phyloP scores from a whole-genome alignment of 1,139 yeast genomes.

The Suhomyces terraborum region DNA sequence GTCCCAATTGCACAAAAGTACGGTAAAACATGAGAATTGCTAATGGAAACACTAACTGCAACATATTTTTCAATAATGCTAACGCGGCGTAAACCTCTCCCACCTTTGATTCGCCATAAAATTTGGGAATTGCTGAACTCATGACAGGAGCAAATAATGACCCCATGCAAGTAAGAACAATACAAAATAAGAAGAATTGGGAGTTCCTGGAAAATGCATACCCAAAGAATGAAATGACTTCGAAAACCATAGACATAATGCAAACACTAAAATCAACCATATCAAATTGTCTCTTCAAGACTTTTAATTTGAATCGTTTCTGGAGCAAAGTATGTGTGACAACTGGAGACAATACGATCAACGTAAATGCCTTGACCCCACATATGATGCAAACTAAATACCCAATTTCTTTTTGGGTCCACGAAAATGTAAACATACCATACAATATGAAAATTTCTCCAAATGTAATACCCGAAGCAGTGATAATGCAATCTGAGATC shows the following conservation, averaged over 20 bases:
- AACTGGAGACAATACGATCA: conserved; percentile 39
- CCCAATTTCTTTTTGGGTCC: conserved; percentile 64
- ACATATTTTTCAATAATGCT: conserved; percentile 45
- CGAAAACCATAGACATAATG: conserved; percentile 34
- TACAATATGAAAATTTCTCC: conserved; percentile 56
- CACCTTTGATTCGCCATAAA: conserved; percentile 45
- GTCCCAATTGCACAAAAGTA: conserved; percentile 13
- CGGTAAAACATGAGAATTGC: conserved; percentile 42
- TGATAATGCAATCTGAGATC: conserved; percentile 46
- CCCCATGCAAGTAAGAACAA: conserved; percentile 49
- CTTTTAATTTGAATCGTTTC: conserved; percentile 30
- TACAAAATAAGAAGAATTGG: conserved; percentile 9
- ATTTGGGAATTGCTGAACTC: conserved; percentile 53
- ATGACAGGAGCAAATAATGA: conserved; percentile 48
- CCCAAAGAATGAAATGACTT: conserved; percentile 44
- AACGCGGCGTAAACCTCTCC: conserved; percentile 59
- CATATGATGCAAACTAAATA: conserved; percentile 59
- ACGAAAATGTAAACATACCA: conserved; percentile 57
- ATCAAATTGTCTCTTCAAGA: conserved; percentile 51
- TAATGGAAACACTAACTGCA: conserved; percentile 42
- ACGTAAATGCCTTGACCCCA: conserved; percentile 38
- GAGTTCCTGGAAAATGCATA: conserved; percentile 10
- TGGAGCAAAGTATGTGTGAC: conserved; percentile 33
- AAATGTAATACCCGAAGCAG: conserved; percentile 33
- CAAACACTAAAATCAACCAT: conserved; percentile 50